Base-by-base conservation (phyloP, 176 grass and related monocot genomes). In the Rhipidocladum racemiflorum region DNA sequence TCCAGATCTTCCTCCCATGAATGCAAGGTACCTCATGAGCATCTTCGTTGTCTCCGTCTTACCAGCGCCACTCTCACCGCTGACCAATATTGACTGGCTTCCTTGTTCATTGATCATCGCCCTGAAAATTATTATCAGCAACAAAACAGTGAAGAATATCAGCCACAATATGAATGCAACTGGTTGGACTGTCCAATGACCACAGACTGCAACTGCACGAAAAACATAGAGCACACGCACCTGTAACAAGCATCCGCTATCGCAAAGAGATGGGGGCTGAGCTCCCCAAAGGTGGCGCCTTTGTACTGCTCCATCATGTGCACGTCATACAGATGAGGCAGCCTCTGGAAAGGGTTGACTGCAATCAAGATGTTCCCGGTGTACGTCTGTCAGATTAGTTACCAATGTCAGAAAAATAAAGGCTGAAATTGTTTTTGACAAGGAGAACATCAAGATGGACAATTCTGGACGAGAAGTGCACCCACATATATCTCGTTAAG, bases 231-330 rank as follows among this genome's bases (percentile, higher is more conserved):
- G 35, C 6, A 1, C 35, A 35, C 4, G 35, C 51, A 92, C 94
- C 95, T 94, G 86, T 97, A 97, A 69, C 90, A 94, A 71, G 88
- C 84, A 75, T 97, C 95, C 7, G 92, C 95, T 1, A 97, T 85
- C 0, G 92, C 95, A 17, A 97, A 97, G 6, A 94, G 89, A 79
- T 97, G 95, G 0, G 95, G 95, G 80, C 92, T 97, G 32, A 97
- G 86, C 74, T 97, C 95, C 36, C 95, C 95, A 39, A 97, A 91
- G 17, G 84, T 50, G 72, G 95, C 92, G 4, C 95, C 95, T 74
- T 92, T 97, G 76, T 97, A 97, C 79, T 97, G 92, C 85, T 92
- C 90, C 95, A 97, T 97, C 95, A 94, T 97, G 57, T 97, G 83
- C 42, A 87, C 81, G 32, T 97, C 90, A n/a, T 97, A 97, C 55